Percentiles rank a stretch among this genome's conserved stretches.
Conservation (phyloP, 345 rosid species). For the Moricandia arvensis region DNA sequence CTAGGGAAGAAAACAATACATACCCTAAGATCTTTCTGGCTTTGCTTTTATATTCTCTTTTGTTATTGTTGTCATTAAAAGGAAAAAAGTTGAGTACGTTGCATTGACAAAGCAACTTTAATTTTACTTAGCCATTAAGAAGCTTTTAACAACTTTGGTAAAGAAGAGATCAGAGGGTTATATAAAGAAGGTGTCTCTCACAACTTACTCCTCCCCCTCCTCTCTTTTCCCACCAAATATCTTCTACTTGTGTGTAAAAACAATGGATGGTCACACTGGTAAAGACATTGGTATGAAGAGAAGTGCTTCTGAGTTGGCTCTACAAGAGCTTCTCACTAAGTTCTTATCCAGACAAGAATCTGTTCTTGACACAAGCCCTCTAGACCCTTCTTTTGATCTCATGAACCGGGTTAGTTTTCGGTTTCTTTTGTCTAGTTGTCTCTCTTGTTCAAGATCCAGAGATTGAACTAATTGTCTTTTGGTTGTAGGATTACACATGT, state of each 20-base stretch:
- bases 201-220: slow-evolving; percentile 33
- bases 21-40: slow-evolving; percentile 18
- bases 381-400: slow-evolving; percentile 39
- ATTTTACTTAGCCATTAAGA: slow-evolving; percentile 40
- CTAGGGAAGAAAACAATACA: neutral
- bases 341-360: slow-evolving; percentile 13
- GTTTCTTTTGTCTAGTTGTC: slow-evolving; percentile 5
- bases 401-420: slow-evolving; percentile 37
- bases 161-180: slow-evolving; percentile 25
- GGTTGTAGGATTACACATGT: slow-evolving; percentile 40
- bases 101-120: slow-evolving; percentile 37
- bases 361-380: slow-evolving; percentile 16
- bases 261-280: slow-evolving; percentile 22
- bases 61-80: slow-evolving; percentile 26
- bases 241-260: neutral
- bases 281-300: slow-evolving; percentile 39
- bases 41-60: slow-evolving; percentile 27
- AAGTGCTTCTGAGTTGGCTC: slow-evolving; percentile 58
- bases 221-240: slow-evolving; percentile 24
- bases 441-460: slow-evolving; percentile 17
- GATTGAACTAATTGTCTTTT: slow-evolving; percentile 3
- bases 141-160: slow-evolving; percentile 32
- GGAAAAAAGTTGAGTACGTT: slow-evolving; percentile 33
- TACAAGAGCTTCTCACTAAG: slow-evolving; percentile 40
- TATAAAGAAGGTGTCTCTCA: slow-evolving; percentile 30